Conservation (phyloP, 176 grass and related monocot species). For the Echinochloa phyllopogon region DNA sequence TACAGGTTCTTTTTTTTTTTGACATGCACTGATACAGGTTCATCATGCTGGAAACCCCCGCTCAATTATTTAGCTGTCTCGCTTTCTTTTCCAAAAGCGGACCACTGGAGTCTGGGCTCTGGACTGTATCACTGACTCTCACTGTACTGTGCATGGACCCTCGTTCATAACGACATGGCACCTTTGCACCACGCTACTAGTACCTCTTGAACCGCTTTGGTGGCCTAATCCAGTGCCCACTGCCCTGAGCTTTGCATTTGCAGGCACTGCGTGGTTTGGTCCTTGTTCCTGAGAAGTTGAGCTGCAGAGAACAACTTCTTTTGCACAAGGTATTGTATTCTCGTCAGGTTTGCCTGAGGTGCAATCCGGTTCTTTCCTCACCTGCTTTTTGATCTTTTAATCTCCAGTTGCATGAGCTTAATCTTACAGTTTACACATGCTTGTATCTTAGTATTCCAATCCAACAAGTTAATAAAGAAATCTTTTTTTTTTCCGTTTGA, state of each 20-base stretch:
- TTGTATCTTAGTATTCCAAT: conserved; percentile 19
- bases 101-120: conserved; percentile 34
- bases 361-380: neutral
- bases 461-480: conserved; percentile 36
- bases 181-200: conserved; percentile 16
- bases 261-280: neutral
- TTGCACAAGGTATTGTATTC: conserved; percentile 28
- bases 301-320: neutral
- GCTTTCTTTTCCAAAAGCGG: conserved; percentile 42
- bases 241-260: conserved; percentile 9
- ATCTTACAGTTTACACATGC: conserved; percentile 34
- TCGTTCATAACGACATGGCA: conserved; percentile 39
- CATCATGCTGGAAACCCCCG: conserved; percentile 3
- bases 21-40: conserved; percentile 18
- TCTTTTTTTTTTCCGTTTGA: neutral
- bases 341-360: neutral
- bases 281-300: neutral
- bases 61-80: conserved; percentile 22
- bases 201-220: conserved; percentile 15
- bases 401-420: neutral
- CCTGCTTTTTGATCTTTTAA: neutral
- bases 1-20: too few relatives aligned
- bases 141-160: conserved; percentile 37
- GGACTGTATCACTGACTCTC: conserved; percentile 19
- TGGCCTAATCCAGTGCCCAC: conserved; percentile 13